Conservation (phyloP, 371 early-diverging fungal species). For the Conidiobolus coronatus region DNA sequence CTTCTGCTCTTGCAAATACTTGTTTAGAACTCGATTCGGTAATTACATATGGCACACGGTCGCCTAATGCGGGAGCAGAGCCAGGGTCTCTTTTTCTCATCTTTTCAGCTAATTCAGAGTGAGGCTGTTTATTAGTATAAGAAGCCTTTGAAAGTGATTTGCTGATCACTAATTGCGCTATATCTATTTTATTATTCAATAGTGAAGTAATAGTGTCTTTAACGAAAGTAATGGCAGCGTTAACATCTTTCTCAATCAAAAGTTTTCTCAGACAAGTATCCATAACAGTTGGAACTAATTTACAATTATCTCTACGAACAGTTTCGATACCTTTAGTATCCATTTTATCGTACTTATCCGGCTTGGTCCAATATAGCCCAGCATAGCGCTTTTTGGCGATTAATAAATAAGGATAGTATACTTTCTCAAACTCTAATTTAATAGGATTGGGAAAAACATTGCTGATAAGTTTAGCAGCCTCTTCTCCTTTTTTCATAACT, state of each 20-base stretch:
- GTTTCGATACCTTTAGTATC: conserved; percentile 99
- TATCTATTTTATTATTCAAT: conserved; percentile 89
- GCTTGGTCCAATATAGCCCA: conserved; percentile 94
- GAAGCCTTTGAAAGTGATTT: conserved; percentile 92
- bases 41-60: conserved; percentile 99
- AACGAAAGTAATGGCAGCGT: conserved; percentile 73
- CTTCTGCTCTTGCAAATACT: conserved; percentile 91
- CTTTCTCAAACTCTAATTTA: conserved; percentile 98
- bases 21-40: conserved; percentile 44
- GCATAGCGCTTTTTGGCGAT: conserved; percentile 99
- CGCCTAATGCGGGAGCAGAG: conserved; percentile 91
- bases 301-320: conserved; percentile 97
- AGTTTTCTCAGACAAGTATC: conserved; percentile 85
- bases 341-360: conserved; percentile 81
- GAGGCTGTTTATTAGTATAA: conserved; percentile 94
- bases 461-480: conserved; percentile 79
- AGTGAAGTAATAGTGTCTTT: conserved; percentile 85
- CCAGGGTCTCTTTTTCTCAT: conserved; percentile 94
- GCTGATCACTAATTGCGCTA: conserved; percentile 94
- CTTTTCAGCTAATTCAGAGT: conserved; percentile 88
- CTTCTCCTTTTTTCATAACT: conserved; percentile 71
- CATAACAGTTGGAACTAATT: conserved; percentile 82
- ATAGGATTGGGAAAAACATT: conserved; percentile 81
- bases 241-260: conserved; percentile 76
- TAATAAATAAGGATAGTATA: conserved; percentile 93